These are phyloP conservation scores for Phytophthora pinifolia DNA, from an alignment of 352 stramenopile genomes.

Conservation along the genomic window DNA sequence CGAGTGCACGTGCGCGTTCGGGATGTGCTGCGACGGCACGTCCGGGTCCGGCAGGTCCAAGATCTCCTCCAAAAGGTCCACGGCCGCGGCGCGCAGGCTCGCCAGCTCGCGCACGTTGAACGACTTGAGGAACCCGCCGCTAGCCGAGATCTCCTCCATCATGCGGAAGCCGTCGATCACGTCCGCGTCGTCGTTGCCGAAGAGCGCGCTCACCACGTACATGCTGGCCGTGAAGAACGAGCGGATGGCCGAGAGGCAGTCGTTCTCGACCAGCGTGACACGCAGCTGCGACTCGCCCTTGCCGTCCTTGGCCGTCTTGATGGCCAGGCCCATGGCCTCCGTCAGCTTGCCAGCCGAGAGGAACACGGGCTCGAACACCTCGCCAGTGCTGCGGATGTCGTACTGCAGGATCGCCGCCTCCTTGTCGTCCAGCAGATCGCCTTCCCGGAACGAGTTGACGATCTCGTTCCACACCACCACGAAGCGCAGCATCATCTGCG, in stretches of 20 bases:
- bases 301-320: slow-evolving; percentile 75
- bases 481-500: slow-evolving; percentile 82
- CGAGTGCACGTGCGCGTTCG: slow-evolving; percentile 62
- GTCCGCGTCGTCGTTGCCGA: slow-evolving; percentile 79
- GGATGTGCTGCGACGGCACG: slow-evolving; percentile 66
- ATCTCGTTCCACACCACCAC: slow-evolving; percentile 86
- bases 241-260: slow-evolving; percentile 78
- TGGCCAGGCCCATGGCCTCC: slow-evolving; percentile 66
- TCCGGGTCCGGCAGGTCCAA: slow-evolving; percentile 82
- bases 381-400: slow-evolving; percentile 82
- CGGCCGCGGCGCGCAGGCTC: slow-evolving; percentile 54
- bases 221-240: slow-evolving; percentile 84
- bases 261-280: slow-evolving; percentile 75
- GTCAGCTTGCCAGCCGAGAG: slow-evolving; percentile 83
- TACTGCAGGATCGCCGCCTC: slow-evolving; percentile 80
- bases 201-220: slow-evolving; percentile 71
- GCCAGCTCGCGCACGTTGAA: slow-evolving; percentile 74
- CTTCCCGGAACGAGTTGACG: slow-evolving; percentile 78
- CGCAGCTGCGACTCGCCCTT: slow-evolving; percentile 81
- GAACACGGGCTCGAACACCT: slow-evolving; percentile 88
- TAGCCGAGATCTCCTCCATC: slow-evolving; percentile 70
- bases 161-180: slow-evolving; percentile 75
- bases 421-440: slow-evolving; percentile 75
- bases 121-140: slow-evolving; percentile 72
- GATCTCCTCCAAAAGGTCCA: slow-evolving; percentile 82